phyloP scores from a whole-genome alignment of 352 stramenopile genomes.

The Phytopythium boreale region DNA sequence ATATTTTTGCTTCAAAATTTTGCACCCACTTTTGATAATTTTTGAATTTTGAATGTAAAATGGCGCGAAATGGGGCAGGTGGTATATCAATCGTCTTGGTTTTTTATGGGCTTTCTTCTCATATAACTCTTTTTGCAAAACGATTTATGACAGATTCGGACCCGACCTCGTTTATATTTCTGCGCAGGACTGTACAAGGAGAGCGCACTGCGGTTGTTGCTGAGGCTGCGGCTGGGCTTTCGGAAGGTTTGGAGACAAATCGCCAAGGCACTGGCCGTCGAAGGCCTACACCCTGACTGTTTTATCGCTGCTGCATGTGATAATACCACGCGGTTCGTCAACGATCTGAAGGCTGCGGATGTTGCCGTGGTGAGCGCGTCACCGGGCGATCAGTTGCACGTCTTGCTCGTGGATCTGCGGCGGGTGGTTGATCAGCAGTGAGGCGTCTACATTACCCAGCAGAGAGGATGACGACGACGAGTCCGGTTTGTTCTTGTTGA shows the following conservation, averaged over 20 bases:
- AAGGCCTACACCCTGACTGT: constrained; percentile 58
- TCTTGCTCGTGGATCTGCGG: constrained; percentile 26
- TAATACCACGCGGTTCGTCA: constrained; percentile 49
- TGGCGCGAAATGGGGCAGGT: too few relatives aligned
- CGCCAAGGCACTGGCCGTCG: constrained; percentile 35
- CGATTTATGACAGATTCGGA: too few relatives aligned
- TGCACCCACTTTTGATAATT: too few relatives aligned
- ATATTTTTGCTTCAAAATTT: too few relatives aligned
- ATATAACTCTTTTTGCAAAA: too few relatives aligned
- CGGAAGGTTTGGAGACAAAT: constrained; percentile 16
- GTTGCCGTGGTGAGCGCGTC: constrained; percentile 50
- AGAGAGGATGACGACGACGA: too few relatives aligned
- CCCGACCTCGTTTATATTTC: too few relatives aligned
- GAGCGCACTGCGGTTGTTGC: too few relatives aligned
- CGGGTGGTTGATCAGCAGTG: not conserved
- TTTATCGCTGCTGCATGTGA: constrained; percentile 69
- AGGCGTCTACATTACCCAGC: not conserved
- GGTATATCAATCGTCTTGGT: too few relatives aligned
- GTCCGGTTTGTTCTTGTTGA: constrained; percentile 32
- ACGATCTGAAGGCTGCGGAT: constrained; percentile 51
- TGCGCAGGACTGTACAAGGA: too few relatives aligned
- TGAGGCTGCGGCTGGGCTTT: constrained; percentile 2
- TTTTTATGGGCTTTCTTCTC: too few relatives aligned
- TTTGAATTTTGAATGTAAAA: too few relatives aligned
- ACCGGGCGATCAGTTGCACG: constrained; percentile 39